Conservation (phyloP, 1,284 basidiomycete genomes). For the Taiwanofungus camphoratus region DNA sequence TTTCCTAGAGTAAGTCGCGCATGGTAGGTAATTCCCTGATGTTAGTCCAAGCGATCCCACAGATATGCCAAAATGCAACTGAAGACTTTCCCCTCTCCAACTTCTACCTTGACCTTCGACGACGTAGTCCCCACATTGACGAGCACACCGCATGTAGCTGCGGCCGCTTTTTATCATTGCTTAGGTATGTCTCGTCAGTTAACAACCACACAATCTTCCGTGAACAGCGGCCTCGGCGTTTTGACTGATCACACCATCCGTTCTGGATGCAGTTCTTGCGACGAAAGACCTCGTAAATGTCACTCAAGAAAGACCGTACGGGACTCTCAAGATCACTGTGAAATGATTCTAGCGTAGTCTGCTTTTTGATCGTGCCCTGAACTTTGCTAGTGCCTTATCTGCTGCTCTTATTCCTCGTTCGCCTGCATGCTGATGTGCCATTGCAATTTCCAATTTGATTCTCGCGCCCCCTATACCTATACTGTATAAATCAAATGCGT, state of each 20-base stretch:
- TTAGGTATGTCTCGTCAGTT: slow-evolving; percentile 68
- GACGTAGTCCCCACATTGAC: slow-evolving; percentile 57
- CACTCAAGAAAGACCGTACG: slow-evolving; percentile 49
- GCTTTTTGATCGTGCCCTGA: not conserved
- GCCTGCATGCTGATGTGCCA: not conserved
- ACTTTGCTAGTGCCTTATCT: not conserved
- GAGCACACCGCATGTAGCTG: slow-evolving; percentile 69
- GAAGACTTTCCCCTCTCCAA: slow-evolving; percentile 44
- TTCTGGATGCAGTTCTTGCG: slow-evolving; percentile 46
- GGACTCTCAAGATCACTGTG: slow-evolving; percentile 36
- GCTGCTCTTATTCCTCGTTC: not conserved
- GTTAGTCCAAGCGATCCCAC: not conserved
- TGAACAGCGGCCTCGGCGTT: too few relatives aligned
- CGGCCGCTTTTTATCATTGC: slow-evolving; percentile 76
- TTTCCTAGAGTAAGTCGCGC: slow-evolving; percentile 60
- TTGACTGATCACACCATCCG: not conserved
- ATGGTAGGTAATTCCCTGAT: not conserved
- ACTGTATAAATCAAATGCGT: too few relatives aligned
- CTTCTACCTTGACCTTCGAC: slow-evolving; percentile 52
- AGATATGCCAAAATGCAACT: slow-evolving; percentile 77
- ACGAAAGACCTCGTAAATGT: slow-evolving; percentile 58
- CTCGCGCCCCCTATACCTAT: not conserved
- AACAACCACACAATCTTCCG: too few relatives aligned
- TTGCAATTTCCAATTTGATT: not conserved
- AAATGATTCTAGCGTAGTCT: slow-evolving; percentile 19